Conservation (phyloP, 202 grass and related monocot species). For the Hordeum pubiflorum region DNA sequence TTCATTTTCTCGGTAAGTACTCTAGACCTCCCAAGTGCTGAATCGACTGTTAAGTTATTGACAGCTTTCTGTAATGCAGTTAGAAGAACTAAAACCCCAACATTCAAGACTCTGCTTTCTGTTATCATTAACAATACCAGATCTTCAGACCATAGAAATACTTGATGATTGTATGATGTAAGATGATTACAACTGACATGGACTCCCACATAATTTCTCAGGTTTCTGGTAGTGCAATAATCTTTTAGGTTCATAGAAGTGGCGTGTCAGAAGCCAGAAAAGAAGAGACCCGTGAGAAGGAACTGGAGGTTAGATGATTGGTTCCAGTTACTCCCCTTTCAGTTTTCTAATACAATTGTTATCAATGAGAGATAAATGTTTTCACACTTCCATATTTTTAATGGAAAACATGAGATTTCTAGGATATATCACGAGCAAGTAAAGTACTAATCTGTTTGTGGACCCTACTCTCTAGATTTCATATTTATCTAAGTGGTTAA, state of each 20-base stretch:
- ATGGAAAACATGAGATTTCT: neutral
- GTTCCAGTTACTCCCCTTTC: neutral
- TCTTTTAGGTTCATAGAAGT: constrained; percentile 93
- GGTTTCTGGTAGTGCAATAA: constrained; percentile 72
- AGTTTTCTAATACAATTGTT: neutral
- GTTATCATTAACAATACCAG: neutral
- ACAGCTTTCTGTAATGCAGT: neutral
- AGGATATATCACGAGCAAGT: neutral
- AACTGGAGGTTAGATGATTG: constrained; percentile 50
- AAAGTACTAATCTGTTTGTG: neutral
- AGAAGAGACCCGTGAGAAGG: constrained; percentile 57
- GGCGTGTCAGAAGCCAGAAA: constrained; percentile 91
- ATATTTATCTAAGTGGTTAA: neutral
- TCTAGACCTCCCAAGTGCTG: neutral
- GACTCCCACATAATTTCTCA: constrained; percentile 21
- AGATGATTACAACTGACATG: neutral
- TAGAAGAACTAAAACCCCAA: neutral
- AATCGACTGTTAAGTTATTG: neutral
- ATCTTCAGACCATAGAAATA: neutral
- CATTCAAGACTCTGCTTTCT: neutral
- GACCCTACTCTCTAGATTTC: neutral
- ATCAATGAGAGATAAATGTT: neutral
- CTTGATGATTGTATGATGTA: neutral
- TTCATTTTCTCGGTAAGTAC: constrained; percentile 68
- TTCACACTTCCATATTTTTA: neutral